Conservation (phyloP, 768 basidiomycete genomes). For the Mycena alexandri region DNA sequence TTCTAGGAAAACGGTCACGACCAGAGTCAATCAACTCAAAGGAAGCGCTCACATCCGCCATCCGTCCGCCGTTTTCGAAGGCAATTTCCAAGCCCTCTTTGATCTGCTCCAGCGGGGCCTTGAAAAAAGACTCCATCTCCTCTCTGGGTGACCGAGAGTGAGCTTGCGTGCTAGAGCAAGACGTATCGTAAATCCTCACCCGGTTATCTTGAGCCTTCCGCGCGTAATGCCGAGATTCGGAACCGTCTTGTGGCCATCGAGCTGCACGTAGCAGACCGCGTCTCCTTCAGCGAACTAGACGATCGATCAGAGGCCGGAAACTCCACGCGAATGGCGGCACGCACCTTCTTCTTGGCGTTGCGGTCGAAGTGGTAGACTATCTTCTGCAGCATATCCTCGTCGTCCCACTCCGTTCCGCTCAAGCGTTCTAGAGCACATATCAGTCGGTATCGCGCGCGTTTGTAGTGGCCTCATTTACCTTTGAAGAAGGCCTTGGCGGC, state of each 20-base stretch:
- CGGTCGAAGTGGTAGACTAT: conserved; percentile 39
- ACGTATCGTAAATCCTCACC: conserved; percentile 13
- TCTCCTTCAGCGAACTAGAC: conserved; percentile 34
- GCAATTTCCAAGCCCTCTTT: conserved; percentile 37
- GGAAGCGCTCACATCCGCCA: conserved; percentile 33
- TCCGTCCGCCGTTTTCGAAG: conserved; percentile 37
- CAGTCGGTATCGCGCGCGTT: background rate
- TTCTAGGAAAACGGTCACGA: conserved; percentile 34
- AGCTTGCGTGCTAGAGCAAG: background rate
- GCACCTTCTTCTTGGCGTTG: conserved; percentile 42
- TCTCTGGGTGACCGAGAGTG: conserved; percentile 7
- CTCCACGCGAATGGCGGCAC: background rate
- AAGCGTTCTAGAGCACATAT: conserved; percentile 19
- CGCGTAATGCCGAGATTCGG: conserved; percentile 34
- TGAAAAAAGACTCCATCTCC: conserved; percentile 39
- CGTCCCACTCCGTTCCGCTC: conserved; percentile 37
- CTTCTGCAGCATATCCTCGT: conserved; percentile 33
- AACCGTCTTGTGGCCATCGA: conserved; percentile 35
- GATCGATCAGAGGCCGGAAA: background rate
- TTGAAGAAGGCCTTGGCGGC: conserved; percentile 37
- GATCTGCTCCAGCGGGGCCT: conserved; percentile 32
- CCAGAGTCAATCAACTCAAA: background rate
- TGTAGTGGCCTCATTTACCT: conserved; percentile 8
- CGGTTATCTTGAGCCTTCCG: conserved; percentile 38
- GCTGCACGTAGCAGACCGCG: conserved; percentile 31